Evolutionary conservation across 768 basidiomycete genomes (phyloP), one percentile per base, ranked within the genome.

Genomic region (Agrocybe chaxingu): DNA sequence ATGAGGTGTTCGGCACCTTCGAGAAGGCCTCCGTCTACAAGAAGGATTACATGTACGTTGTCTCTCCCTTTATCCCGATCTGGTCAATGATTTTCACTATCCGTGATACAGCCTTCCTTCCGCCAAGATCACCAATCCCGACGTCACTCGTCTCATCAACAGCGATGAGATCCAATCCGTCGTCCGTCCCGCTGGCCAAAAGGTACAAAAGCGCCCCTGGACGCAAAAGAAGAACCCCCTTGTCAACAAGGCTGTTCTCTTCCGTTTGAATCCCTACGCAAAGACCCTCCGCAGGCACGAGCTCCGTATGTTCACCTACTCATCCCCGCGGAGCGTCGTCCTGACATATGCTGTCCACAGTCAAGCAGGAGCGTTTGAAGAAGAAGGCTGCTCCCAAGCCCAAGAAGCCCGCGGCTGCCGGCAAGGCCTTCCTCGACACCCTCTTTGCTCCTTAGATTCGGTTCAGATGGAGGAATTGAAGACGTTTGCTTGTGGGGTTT

Each of bases 201-300:
- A 91, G 72, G 66, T 74, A 54, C 86, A 88, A 73, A 97, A 95
- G 75, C 87, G 95, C 65, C 93, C 94, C 53, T 94, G 90, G 91
- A 91, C 93, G 56, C 95, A 98, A 78, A 94, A 94, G 89, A 98
- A 98, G 88, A 98, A 97, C 80, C 93, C 95, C 47, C 82, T 97
- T 63, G 70, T 82, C 74, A 97, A 97, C 86, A 94, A 89, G 79
- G 88, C 81, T 45, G 76, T 95, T 61, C 84, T 95, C 67, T 95
- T 94, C 92, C 88, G 94, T 63, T 82, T 98, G 74, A 98, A 98
- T 81, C 96, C 96, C 47, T 98, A 98, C 73, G 96, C 95, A 63
- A 96, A 96, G 83, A 88, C 89, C 40, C 71, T 94, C 63, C 89
- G 92, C 70, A 78, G 88, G 60, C 88, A 93, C 64, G 92, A 96